Evolutionary conservation across 1,284 basidiomycete species (phyloP).

Genomic region (Fomitopsis betulina): DNA sequence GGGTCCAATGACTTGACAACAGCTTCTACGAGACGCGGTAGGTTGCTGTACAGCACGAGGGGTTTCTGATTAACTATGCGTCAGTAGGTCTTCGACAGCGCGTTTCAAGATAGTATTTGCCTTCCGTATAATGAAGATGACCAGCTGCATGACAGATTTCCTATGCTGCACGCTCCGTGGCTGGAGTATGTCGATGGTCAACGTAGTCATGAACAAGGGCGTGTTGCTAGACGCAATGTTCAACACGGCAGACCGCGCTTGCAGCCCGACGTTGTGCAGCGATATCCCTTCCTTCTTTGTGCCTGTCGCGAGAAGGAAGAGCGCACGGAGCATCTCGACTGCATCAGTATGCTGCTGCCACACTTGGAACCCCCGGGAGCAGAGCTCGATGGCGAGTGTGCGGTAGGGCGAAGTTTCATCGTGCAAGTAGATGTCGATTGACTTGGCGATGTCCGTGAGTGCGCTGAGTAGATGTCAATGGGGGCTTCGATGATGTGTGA

Average conservation of each 20-base stretch:
- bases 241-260: slow-evolving; percentile 79
- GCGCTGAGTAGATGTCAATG: slow-evolving; percentile 42
- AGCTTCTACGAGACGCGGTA: slow-evolving; percentile 89
- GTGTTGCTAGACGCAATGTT: slow-evolving; percentile 84
- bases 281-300: slow-evolving; percentile 65
- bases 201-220: slow-evolving; percentile 91
- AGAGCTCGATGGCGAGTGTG: slow-evolving; percentile 83
- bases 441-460: slow-evolving; percentile 81
- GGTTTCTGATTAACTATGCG: slow-evolving; percentile 55
- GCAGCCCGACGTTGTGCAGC: slow-evolving; percentile 54
- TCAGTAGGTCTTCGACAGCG: neutral
- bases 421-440: slow-evolving; percentile 73
- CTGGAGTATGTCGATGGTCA: slow-evolving; percentile 87
- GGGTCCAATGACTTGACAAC: slow-evolving; percentile 97
- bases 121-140: slow-evolving; percentile 92
- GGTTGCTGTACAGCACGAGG: slow-evolving; percentile 78
- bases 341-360: slow-evolving; percentile 96
- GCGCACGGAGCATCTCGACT: slow-evolving; percentile 81
- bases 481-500: neutral
- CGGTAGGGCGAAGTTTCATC: slow-evolving; percentile 65
- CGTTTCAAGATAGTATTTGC: slow-evolving; percentile 32
- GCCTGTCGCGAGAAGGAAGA: slow-evolving; percentile 80
- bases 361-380: slow-evolving; percentile 84
- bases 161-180: slow-evolving; percentile 77
- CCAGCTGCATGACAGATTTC: slow-evolving; percentile 87